Conservation (phyloP, 306 rosid genomes). For the Cyamopsis tetragonoloba region DNA sequence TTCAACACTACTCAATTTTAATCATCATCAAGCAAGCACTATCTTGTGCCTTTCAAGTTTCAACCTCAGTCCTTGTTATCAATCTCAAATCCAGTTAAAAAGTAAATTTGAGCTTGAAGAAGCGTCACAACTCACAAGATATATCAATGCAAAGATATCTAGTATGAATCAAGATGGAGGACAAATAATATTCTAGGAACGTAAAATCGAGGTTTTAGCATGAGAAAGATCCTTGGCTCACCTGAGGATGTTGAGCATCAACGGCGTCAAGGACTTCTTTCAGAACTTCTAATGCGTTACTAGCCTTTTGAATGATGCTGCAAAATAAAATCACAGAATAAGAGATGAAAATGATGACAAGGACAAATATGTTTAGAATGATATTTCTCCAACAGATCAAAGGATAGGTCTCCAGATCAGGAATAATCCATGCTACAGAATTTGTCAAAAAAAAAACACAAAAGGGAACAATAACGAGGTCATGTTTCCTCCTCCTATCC, state of each 20-base stretch:
- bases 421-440: not conserved
- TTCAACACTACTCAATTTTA: not conserved
- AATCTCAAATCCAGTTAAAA: not conserved
- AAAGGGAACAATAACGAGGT: not conserved
- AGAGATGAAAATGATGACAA: slow-evolving; percentile 12
- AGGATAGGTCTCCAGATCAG: slow-evolving; percentile 3
- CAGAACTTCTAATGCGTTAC: slow-evolving; percentile 69
- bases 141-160: not conserved
- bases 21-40: not conserved
- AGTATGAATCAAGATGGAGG: slow-evolving; percentile 1
- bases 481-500: slow-evolving; percentile 4
- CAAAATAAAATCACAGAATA: slow-evolving; percentile 27
- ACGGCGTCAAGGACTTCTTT: slow-evolving; percentile 87
- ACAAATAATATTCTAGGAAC: slow-evolving; percentile 5
- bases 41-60: slow-evolving; percentile 5
- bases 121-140: not conserved
- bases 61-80: slow-evolving; percentile 1
- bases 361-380: not conserved
- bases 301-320: slow-evolving; percentile 85
- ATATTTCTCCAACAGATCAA: slow-evolving; percentile 10
- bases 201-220: slow-evolving; percentile 17
- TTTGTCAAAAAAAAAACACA: not conserved
- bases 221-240: slow-evolving; percentile 32
- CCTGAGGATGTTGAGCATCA: slow-evolving; percentile 70
- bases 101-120: not conserved